phyloP scores from a whole-genome alignment of 2,329 filamentous ascomycete species.

The Pseudogymnoascus sp. region DNA sequence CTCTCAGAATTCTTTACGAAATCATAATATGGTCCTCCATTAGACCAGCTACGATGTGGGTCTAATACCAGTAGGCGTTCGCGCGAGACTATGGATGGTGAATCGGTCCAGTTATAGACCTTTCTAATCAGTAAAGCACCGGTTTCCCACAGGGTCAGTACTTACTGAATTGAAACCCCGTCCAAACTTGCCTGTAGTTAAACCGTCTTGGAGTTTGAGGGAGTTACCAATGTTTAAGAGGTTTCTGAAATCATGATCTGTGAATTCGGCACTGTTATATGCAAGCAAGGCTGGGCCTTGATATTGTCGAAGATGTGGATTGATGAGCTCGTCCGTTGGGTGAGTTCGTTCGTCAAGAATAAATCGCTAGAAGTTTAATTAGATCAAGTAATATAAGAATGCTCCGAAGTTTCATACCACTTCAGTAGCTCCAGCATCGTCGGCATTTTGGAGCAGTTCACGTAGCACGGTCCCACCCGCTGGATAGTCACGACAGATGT shows the following conservation, averaged over 20 bases:
- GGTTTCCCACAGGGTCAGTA: constrained; percentile 19
- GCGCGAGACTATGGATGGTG: constrained; percentile 28
- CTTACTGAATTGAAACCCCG: not conserved
- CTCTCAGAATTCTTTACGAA: constrained; percentile 22
- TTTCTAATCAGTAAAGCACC: constrained; percentile 12
- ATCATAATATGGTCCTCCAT: constrained; percentile 25
- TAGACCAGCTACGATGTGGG: constrained; percentile 13
- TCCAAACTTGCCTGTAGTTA: not conserved
- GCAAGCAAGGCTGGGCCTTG: constrained; percentile 29
- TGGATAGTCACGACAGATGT: constrained; percentile 44
- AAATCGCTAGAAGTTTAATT: not conserved
- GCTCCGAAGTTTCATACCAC: constrained; percentile 37
- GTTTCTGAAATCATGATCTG: constrained; percentile 21
- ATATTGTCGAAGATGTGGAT: constrained; percentile 23
- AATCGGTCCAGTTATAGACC: constrained; percentile 32
- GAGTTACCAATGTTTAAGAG: not conserved
- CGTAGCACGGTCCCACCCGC: constrained; percentile 77
- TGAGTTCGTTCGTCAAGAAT: constrained; percentile 12
- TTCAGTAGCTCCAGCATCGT: constrained; percentile 81
- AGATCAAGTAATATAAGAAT: constrained; percentile 21
- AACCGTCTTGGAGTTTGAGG: not conserved
- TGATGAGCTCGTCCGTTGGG: constrained; percentile 19
- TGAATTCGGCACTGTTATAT: constrained; percentile 28
- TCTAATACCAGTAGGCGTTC: constrained; percentile 27
- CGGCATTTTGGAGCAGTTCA: constrained; percentile 94